Conservation (phyloP, 2,329 filamentous ascomycete genomes). For the Aspergillus neotritici region DNA sequence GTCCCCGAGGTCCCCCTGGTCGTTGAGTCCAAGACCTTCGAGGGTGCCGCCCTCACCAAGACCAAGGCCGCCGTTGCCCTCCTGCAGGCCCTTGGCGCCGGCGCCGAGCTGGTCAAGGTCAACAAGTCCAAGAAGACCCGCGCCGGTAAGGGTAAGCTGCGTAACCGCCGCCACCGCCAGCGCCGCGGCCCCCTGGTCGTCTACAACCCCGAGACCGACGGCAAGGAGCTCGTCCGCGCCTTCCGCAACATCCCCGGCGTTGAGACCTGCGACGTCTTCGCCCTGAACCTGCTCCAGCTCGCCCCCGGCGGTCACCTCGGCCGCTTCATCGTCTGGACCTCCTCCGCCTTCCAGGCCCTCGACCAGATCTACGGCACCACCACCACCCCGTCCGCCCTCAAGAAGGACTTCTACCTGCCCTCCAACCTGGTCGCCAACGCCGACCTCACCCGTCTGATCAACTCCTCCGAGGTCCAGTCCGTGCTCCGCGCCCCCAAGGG, state of each 20-base stretch:
- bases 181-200: slow-evolving; percentile 96
- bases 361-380: slow-evolving; percentile 96
- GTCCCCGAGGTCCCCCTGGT: slow-evolving; percentile 97
- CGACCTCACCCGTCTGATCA: slow-evolving; percentile 96
- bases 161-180: slow-evolving; percentile 93
- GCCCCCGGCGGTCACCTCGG: slow-evolving; percentile 97
- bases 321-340: slow-evolving; percentile 99
- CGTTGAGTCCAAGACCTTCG: slow-evolving; percentile 84
- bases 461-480: slow-evolving; percentile 97
- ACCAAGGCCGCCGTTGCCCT: slow-evolving; percentile 81
- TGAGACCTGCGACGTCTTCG: slow-evolving; percentile 88
- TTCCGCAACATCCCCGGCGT: slow-evolving; percentile 99
- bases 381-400: slow-evolving; percentile 80
- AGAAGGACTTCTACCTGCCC: slow-evolving; percentile 98
- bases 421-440: slow-evolving; percentile 88
- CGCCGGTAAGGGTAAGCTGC: slow-evolving; percentile 97
- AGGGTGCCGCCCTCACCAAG: slow-evolving; percentile 73
- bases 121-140: slow-evolving; percentile 94
- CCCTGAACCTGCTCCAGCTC: slow-evolving; percentile 98
- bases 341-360: slow-evolving; percentile 89
- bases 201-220: slow-evolving; percentile 92
- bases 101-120: slow-evolving; percentile 89
- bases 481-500: slow-evolving; percentile 90
- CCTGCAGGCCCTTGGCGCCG: slow-evolving; percentile 85
- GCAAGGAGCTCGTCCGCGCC: slow-evolving; percentile 85